A percentile compares a stretch with the other conserved stretches of the same genome.
Conservation (phyloP, 164 flowering plant genomes). For the Annona squamosa region DNA sequence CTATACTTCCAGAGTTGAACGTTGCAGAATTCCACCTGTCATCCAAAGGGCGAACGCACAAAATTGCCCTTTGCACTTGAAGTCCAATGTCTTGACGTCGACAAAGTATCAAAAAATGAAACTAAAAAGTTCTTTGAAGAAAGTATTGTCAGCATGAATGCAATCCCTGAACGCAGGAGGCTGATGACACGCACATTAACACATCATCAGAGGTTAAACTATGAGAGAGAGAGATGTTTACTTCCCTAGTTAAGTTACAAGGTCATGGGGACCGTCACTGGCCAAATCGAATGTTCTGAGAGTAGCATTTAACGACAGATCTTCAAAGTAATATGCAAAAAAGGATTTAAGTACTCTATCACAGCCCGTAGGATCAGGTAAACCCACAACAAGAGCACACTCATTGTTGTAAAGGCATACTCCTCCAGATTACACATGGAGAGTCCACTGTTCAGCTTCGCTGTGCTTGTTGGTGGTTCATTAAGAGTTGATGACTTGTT, state of each 20-base stretch:
- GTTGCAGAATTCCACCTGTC: too few relatives aligned
- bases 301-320: background rate
- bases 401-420: background rate
- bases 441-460: background rate
- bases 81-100: too few relatives aligned
- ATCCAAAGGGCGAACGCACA: too few relatives aligned
- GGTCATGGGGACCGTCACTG: background rate
- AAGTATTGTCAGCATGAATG: too few relatives aligned
- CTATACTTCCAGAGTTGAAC: too few relatives aligned
- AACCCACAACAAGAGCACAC: background rate
- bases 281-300: background rate
- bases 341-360: background rate
- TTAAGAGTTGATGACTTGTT: background rate
- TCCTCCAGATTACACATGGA: background rate
- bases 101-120: too few relatives aligned
- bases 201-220: too few relatives aligned
- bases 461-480: background rate
- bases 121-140: too few relatives aligned
- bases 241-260: background rate
- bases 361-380: background rate
- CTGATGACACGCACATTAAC: too few relatives aligned
- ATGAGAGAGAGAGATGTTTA: too few relatives aligned
- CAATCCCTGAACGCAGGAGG: too few relatives aligned
- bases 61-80: too few relatives aligned
- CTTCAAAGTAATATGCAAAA: background rate